Evolutionary conservation across 2,329 filamentous ascomycete species (phyloP).

Genomic region (Ilyonectria mors-panacis): DNA sequence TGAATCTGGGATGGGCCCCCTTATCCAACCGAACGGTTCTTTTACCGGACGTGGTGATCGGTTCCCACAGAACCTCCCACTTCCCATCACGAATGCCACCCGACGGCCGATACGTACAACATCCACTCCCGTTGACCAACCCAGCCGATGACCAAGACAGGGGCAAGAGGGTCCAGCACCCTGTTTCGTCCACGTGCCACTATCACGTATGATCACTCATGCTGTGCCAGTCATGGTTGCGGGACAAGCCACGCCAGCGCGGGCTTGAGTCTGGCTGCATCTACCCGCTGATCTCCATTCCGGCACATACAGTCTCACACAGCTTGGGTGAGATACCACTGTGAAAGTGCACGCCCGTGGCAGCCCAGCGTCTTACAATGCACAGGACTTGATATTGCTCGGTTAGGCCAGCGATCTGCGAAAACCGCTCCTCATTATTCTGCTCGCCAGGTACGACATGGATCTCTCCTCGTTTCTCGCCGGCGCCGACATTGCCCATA

Average conservation of each 20-base stretch:
- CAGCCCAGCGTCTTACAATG: constrained; percentile 4
- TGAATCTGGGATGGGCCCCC: constrained; percentile 16
- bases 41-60: constrained; percentile 22
- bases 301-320: constrained; percentile 4
- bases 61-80: constrained; percentile 20
- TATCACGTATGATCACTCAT: constrained; percentile 32
- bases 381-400: constrained; percentile 1
- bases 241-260: constrained; percentile 29
- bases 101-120: constrained; percentile 22
- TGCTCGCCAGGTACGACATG: constrained; percentile 2
- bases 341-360: background rate
- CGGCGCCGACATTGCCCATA: background rate
- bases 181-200: constrained; percentile 27
- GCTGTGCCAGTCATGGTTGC: constrained; percentile 8
- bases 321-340: constrained; percentile 8
- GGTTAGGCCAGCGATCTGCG: constrained; percentile 8
- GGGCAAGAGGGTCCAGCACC: constrained; percentile 20
- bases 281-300: constrained; percentile 24
- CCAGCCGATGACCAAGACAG: constrained; percentile 7
- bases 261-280: constrained; percentile 23
- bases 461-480: background rate
- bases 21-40: constrained; percentile 32
- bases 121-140: constrained; percentile 15
- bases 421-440: background rate
- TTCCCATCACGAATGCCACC: constrained; percentile 11